A percentile compares a stretch with the other conserved stretches of the same genome.
Conservation (phyloP, 176 grass and related monocot species). For the Aegilops umbellulata region DNA sequence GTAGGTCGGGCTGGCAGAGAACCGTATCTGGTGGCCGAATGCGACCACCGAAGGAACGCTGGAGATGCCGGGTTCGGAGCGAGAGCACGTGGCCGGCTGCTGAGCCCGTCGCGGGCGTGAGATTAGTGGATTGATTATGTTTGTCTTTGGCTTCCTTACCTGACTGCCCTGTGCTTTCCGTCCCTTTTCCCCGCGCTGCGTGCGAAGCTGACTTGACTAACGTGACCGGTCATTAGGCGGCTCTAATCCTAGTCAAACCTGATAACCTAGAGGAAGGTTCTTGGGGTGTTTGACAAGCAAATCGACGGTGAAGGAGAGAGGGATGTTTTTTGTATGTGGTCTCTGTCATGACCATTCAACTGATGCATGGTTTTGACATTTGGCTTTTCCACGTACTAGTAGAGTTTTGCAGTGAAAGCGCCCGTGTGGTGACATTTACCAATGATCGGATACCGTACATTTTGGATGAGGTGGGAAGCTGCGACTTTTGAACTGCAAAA, state of each 20-base stretch:
- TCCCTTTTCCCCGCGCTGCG: slow-evolving; percentile 16
- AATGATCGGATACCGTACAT: not conserved
- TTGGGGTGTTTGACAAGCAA: slow-evolving; percentile 35
- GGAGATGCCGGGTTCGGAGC: not conserved
- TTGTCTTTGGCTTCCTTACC: not conserved
- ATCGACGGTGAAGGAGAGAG: not conserved
- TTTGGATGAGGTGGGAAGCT: too few species aligned
- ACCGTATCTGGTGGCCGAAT: not conserved
- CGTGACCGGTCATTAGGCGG: not conserved
- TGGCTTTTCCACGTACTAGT: not conserved
- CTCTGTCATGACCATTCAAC: not conserved
- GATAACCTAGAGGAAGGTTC: slow-evolving; percentile 13
- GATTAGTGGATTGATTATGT: not conserved
- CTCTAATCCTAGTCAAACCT: slow-evolving; percentile 8
- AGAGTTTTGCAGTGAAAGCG: not conserved
- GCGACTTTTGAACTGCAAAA: too few species aligned
- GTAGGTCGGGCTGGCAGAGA: not conserved
- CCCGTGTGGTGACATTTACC: not conserved
- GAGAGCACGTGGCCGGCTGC: not conserved
- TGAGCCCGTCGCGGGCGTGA: not conserved
- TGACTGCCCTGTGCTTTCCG: not conserved
- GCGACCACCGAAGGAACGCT: slow-evolving; percentile 34
- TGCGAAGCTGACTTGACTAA: slow-evolving; percentile 7
- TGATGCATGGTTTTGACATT: not conserved
- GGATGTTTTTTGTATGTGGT: not conserved